Percentiles rank a stretch among this genome's conserved stretches.
Evolutionary conservation across 73 alveolate species (phyloP).

Genomic region (Paramecium primaurelia): DNA sequence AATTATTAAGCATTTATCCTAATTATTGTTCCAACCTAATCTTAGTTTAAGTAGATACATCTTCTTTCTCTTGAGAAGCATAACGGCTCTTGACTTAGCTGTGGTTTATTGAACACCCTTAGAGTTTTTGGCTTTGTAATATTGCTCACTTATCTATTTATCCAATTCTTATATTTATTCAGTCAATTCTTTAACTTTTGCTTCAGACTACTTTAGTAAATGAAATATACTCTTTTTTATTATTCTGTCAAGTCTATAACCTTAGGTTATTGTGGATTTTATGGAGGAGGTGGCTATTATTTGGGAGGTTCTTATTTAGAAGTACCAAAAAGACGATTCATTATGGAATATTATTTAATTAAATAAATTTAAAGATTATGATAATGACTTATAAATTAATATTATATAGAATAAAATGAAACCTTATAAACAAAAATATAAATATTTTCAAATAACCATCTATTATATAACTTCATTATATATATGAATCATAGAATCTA

Average conservation of each 20-base stretch:
- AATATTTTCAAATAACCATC: no score
- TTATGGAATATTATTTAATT: neutral
- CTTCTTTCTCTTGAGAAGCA: slow-evolving; percentile 58
- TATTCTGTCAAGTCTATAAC: slow-evolving; percentile 54
- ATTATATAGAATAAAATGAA: neutral
- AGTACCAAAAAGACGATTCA: slow-evolving; percentile 33
- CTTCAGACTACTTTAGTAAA: slow-evolving; percentile 10
- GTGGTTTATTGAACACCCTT: slow-evolving; percentile 43
- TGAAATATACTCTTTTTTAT: slow-evolving; percentile 48
- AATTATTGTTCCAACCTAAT: slow-evolving; percentile 54
- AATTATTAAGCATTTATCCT: slow-evolving; percentile 47
- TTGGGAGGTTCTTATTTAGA: slow-evolving; percentile 15
- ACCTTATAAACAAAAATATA: neutral
- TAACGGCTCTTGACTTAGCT: slow-evolving; percentile 50
- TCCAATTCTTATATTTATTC: slow-evolving; percentile 34
- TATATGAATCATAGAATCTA: no score
- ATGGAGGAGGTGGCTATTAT: slow-evolving; percentile 45
- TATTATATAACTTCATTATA: neutral
- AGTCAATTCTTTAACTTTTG: slow-evolving; percentile 55
- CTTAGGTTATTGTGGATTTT: slow-evolving; percentile 29
- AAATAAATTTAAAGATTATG: neutral
- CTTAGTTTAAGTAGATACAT: neutral
- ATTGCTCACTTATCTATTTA: slow-evolving; percentile 36
- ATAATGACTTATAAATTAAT: neutral
- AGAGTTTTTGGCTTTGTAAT: slow-evolving; percentile 19